Base-by-base conservation (phyloP, 495 filamentous ascomycete species). In the Pseudevernia furfuracea region DNA sequence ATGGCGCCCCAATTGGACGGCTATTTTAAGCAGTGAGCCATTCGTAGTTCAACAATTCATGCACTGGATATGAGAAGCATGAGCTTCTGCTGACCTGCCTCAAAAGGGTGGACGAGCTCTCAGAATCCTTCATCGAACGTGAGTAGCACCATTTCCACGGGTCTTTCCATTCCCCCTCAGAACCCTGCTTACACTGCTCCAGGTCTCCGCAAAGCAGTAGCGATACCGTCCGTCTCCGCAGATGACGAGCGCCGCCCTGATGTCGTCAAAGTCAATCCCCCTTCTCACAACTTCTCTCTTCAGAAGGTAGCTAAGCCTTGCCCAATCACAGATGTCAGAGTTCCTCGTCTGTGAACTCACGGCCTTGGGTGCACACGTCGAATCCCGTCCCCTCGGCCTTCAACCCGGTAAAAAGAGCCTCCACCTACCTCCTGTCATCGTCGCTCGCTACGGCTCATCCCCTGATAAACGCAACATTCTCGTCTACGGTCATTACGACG, bases 401-500 rank as follows among this genome's bases (percentile, higher is more conserved):
- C 92, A 99, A 75, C 91, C 90, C 41, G 89, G 88, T 65, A 89
- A 89, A 67, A 90, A 94, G 70, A 83, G 92, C 64, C 88, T 99
- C 68, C 85, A 96, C 34, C 85, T 99, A 15, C 95, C 95, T 15
- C 94, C 95, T 37, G 91, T 96, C 38, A 83, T 99, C 43, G 82
- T 97, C 67, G 92, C 88, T 53, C 87, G 95, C 28, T 96, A 97
- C 74, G 92, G 94, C 63, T 87, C 83, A 73, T 92, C 96, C 74
- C 85, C 87, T 75, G 89, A 84, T 71, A 97, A 97, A 84, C 85
- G 89, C 43, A 97, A 91, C 12, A 92, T 99, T 69, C 81, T 97
- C 55, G 89, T 99, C 32, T 99, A 99, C 69, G 95, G 95, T 38
- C 95, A 99, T 78, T 99, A 99, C 78, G 95, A 99, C 77, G 95